Conservation (phyloP, 2,329 filamentous ascomycete genomes). For the Harringtonia lauricola region DNA sequence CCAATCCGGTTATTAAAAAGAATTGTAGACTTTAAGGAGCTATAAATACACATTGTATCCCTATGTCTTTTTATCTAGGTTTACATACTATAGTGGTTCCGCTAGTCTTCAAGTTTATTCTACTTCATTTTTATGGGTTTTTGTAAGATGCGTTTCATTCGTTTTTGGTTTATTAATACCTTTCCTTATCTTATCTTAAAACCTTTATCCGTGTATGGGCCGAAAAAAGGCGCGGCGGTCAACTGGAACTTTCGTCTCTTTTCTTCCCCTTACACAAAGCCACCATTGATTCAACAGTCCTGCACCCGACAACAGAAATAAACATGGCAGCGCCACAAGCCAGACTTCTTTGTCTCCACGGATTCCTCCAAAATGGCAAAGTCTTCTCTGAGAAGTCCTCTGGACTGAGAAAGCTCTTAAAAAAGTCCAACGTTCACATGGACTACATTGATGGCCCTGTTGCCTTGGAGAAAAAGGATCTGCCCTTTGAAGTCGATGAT, state of each 20-base stretch:
- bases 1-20: too few relatives aligned
- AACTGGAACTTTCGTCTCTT: background rate
- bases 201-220: background rate
- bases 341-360: constrained; percentile 5
- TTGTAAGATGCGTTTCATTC: too few relatives aligned
- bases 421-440: constrained; percentile 5
- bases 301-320: background rate
- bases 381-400: constrained; percentile 6
- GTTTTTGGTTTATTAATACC: background rate
- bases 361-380: constrained; percentile 5
- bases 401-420: constrained; percentile 3
- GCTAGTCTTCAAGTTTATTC: too few relatives aligned
- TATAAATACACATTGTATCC: too few relatives aligned
- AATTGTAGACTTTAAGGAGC: too few relatives aligned
- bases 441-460: constrained; percentile 6
- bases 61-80: too few relatives aligned
- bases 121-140: too few relatives aligned
- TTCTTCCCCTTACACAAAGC: background rate
- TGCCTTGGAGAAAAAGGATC: constrained; percentile 5
- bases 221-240: background rate
- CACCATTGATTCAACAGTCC: background rate
- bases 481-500: constrained; percentile 5
- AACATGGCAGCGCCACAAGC: background rate
- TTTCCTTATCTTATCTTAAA: background rate
- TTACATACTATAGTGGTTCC: too few relatives aligned